These are phyloP conservation scores for Leccinum pachyderme DNA, from an alignment of 1,284 basidiomycete species.

Conservation along the genomic window DNA sequence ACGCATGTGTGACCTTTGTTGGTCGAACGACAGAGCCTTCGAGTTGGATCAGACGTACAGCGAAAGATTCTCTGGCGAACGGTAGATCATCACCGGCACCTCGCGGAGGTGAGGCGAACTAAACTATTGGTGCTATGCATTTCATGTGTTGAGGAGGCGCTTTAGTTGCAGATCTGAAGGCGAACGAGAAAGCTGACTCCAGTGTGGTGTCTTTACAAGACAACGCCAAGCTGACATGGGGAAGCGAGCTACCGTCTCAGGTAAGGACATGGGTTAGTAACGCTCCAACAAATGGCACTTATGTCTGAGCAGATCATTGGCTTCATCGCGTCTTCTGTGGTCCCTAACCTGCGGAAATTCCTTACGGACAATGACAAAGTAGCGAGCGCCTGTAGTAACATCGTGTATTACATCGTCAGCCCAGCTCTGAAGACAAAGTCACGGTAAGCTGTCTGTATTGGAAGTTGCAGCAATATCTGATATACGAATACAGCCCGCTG, in stretches of 20 bases:
- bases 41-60: slow-evolving; percentile 73
- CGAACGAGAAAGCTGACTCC: slow-evolving; percentile 56
- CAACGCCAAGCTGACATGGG: slow-evolving; percentile 40
- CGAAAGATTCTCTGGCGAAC: slow-evolving; percentile 59
- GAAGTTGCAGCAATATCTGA: slow-evolving; percentile 1
- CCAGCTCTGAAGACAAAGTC: slow-evolving; percentile 76
- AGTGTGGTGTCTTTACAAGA: slow-evolving; percentile 46
- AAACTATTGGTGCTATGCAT: not conserved
- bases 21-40: slow-evolving; percentile 74
- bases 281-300: not conserved
- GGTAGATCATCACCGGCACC: slow-evolving; percentile 69
- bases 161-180: slow-evolving; percentile 38
- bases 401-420: slow-evolving; percentile 83
- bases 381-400: slow-evolving; percentile 72
- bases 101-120: slow-evolving; percentile 41
- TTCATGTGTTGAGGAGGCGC: slow-evolving; percentile 2
- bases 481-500: slow-evolving; percentile 50
- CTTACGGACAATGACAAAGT: slow-evolving; percentile 87
- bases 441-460: slow-evolving; percentile 43
- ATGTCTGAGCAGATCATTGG: slow-evolving; percentile 55
- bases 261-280: slow-evolving; percentile 32
- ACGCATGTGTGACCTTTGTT: slow-evolving; percentile 74
- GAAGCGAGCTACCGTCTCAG: slow-evolving; percentile 51
- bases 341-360: slow-evolving; percentile 81
- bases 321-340: slow-evolving; percentile 68